Percentiles rank a stretch among this genome's conserved stretches.
phyloP scores from a whole-genome alignment of 768 basidiomycete species.

The Tylopilus felleus region DNA sequence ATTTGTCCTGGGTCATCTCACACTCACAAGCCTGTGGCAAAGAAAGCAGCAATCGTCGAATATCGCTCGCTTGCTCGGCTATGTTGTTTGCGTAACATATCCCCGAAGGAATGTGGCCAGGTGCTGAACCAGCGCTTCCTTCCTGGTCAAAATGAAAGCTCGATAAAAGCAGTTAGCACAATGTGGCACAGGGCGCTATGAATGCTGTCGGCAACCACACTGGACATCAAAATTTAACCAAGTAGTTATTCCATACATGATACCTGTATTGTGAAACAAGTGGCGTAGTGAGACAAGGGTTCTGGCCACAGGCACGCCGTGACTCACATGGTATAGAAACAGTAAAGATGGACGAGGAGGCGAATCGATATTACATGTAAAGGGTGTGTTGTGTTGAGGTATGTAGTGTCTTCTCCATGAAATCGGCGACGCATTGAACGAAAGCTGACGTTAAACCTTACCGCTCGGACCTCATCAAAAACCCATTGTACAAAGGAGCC shows the following conservation, averaged over 20 bases:
- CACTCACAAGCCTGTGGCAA: no score
- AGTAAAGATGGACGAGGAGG: not conserved
- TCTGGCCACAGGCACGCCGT: not conserved
- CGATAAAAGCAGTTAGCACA: no score
- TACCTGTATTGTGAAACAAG: not conserved
- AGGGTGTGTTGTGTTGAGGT: not conserved
- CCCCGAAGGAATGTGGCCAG: no score
- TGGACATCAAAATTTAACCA: not conserved
- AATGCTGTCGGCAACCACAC: not conserved
- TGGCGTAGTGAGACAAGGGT: not conserved
- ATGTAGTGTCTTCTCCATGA: not conserved
- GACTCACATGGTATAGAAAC: not conserved
- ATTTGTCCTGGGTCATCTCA: no score
- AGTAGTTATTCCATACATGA: not conserved
- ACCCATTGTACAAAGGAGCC: slow-evolving; percentile 49
- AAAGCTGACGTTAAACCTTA: slow-evolving; percentile 8
- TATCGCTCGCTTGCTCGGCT: no score
- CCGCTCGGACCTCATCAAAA: slow-evolving; percentile 41
- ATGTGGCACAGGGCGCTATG: no score
- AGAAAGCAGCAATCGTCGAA: no score
- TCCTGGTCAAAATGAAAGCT: no score
- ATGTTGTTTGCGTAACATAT: no score
- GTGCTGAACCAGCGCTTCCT: no score
- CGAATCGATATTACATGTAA: slow-evolving; percentile 7
- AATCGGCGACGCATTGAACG: not conserved